Evolutionary conservation across 1,139 yeast genomes (phyloP), one percentile per base, ranked within the genome.

Genomic region (Diutina pseudorugosa): DNA sequence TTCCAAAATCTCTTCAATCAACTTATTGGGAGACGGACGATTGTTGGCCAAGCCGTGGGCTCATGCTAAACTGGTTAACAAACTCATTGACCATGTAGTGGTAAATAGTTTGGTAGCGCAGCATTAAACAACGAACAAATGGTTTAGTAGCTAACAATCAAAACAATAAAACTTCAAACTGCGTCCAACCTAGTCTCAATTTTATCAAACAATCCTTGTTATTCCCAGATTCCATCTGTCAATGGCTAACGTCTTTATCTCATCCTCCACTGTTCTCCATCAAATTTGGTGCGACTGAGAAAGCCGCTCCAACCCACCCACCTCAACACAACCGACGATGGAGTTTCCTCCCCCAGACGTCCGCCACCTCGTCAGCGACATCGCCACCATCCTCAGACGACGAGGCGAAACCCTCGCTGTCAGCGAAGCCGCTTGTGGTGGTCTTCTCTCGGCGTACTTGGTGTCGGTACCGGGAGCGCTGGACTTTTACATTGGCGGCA

Each of bases 391-490:
- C 19, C 14, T 48, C 23, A 12, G 43, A n/a, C 16, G 27, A n/a
- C 70, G 82, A 21, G 67, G 74, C 6, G 82, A 83, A 61, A 85
- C 95, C 0, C 69, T 88, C 48, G 86, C 94, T 0, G 83, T 86
- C 2, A 82, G 91, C 4, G 96, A 88, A 62, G 90, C 94, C 9
- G 95, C 95, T 0, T 88, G 96, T 65, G 96, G 96, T 9, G 96
- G 96, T 0, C 73, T 88, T 30, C 70, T 88, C 9, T 83, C 94
- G 5, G 87, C 95, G 0, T 87, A 85, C 61, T 65, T 88, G 43
- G 89, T 88, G 8, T 77, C 93, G 0, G 81, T 85, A 2, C 91
- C 95, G 0, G 95, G 96, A 3, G 96, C 96, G 0, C 84, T 93
- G 12, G 71, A 76, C 55, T 88, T 85, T 67, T 88, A 85, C 61